Conservation (phyloP, 2,329 filamentous ascomycete genomes). For the Epichloe gansuensis region DNA sequence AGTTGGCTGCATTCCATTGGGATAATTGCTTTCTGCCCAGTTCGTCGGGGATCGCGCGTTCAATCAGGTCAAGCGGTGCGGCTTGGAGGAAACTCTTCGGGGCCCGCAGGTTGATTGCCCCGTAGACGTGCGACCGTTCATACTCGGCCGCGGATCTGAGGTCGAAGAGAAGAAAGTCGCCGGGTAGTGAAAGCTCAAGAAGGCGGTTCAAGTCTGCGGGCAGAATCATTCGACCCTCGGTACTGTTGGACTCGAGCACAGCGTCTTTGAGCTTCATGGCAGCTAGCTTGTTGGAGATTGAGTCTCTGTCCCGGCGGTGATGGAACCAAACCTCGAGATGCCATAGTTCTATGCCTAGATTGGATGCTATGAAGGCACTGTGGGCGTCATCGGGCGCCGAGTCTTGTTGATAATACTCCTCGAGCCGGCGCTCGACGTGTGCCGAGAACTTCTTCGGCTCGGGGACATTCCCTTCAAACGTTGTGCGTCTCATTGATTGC, state of each 20-base stretch:
- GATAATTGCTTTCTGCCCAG: constrained; percentile 33
- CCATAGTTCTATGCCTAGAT: constrained; percentile 36
- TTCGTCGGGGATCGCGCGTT: constrained; percentile 36
- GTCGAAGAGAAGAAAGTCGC: constrained; percentile 36
- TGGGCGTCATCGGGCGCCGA: constrained; percentile 36
- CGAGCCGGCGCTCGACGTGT: constrained; percentile 37
- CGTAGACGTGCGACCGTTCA: constrained; percentile 37
- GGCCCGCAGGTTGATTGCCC: constrained; percentile 38
- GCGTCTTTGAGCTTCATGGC: constrained; percentile 29
- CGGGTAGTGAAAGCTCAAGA: constrained; percentile 36
- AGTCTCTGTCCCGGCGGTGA: constrained; percentile 37
- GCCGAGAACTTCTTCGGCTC: constrained; percentile 34
- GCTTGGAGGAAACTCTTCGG: constrained; percentile 36
- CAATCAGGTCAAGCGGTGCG: constrained; percentile 38
- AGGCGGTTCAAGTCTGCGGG: constrained; percentile 38
- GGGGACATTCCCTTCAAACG: constrained; percentile 26
- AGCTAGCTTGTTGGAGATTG: constrained; percentile 32
- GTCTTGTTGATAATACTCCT: constrained; percentile 39
- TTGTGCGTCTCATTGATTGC: constrained; percentile 27
- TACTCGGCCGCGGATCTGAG: constrained; percentile 35
- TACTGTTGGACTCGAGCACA: constrained; percentile 16
- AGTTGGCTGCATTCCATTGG: constrained; percentile 33
- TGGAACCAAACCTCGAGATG: constrained; percentile 46
- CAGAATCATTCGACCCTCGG: constrained; percentile 34
- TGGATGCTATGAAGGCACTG: constrained; percentile 42